These are phyloP conservation scores for Malus orientalis DNA, from an alignment of 306 rosid genomes.

Conservation along the genomic window DNA sequence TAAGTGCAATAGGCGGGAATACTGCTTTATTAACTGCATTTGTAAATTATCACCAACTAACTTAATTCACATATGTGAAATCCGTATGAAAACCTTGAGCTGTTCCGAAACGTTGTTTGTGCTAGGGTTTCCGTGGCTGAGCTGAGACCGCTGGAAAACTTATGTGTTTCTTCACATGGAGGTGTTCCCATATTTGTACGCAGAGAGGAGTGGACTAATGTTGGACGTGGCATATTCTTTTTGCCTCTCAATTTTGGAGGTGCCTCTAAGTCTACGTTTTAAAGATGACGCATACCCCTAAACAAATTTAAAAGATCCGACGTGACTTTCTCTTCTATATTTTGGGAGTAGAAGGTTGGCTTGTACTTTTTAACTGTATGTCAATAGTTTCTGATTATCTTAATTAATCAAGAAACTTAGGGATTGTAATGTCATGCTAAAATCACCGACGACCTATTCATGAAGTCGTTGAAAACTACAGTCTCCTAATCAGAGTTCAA, in stretches of 20 bases:
- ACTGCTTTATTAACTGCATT: no score
- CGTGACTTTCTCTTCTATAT: not conserved
- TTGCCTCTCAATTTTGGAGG: constrained; percentile 4
- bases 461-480: not conserved
- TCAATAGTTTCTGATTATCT: not conserved
- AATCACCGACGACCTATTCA: not conserved
- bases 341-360: not conserved
- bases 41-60: no score
- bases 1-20: no score
- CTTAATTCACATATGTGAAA: no score
- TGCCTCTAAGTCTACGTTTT: constrained; percentile 11
- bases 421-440: not conserved
- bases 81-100: not conserved
- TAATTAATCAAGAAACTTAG: not conserved
- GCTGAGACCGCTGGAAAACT: not conserved
- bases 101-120: not conserved
- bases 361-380: not conserved
- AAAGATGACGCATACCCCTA: constrained; percentile 2
- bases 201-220: not conserved
- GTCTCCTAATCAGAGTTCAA: not conserved
- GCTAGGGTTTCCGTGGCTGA: not conserved
- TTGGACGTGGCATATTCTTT: constrained; percentile 1
- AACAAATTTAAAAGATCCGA: not conserved
- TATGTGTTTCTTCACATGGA: not conserved
- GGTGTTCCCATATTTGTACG: not conserved